Conservation (phyloP, 2,329 filamentous ascomycete species). For the Monosporascus sp. region DNA sequence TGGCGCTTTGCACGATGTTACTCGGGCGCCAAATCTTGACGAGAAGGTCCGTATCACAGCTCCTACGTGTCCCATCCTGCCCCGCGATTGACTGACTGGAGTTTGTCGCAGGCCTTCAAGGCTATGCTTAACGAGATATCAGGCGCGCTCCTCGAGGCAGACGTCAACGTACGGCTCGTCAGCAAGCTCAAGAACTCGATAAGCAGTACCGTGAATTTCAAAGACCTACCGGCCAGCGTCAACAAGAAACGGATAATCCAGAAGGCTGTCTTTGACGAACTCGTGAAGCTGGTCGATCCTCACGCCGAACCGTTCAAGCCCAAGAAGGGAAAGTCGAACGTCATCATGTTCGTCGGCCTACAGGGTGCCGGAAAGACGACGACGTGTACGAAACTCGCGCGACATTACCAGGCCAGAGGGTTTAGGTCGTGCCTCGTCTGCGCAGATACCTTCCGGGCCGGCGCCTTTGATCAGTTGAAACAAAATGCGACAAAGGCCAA, state of each 20-base stretch:
- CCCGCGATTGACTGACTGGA: slow-evolving; percentile 36
- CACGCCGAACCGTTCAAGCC: slow-evolving; percentile 94
- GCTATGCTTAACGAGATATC: slow-evolving; percentile 98
- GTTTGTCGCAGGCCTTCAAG: slow-evolving; percentile 73
- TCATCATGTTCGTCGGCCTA: slow-evolving; percentile 99
- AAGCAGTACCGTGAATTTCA: slow-evolving; percentile 86
- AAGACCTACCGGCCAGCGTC: slow-evolving; percentile 80
- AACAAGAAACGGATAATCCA: slow-evolving; percentile 99
- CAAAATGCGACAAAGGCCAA: slow-evolving; percentile 99
- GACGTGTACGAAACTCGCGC: slow-evolving; percentile 92
- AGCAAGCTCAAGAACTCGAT: slow-evolving; percentile 90
- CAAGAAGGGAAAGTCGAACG: slow-evolving; percentile 91
- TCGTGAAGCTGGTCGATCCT: slow-evolving; percentile 91
- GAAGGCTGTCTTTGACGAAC: slow-evolving; percentile 94
- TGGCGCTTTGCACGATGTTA: slow-evolving; percentile 88
- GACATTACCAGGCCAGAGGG: slow-evolving; percentile 89
- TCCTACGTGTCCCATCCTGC: slow-evolving; percentile 6
- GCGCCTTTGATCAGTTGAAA: slow-evolving; percentile 97
- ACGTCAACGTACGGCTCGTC: slow-evolving; percentile 94
- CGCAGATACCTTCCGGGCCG: slow-evolving; percentile 96
- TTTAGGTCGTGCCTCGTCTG: slow-evolving; percentile 93
- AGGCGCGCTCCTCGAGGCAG: slow-evolving; percentile 88
- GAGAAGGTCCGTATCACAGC: slow-evolving; percentile 65
- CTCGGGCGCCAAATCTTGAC: slow-evolving; percentile 85
- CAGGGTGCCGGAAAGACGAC: slow-evolving; percentile 98